phyloP scores from a whole-genome alignment of 2,329 filamentous ascomycete genomes.

The Fusarium sp. region DNA sequence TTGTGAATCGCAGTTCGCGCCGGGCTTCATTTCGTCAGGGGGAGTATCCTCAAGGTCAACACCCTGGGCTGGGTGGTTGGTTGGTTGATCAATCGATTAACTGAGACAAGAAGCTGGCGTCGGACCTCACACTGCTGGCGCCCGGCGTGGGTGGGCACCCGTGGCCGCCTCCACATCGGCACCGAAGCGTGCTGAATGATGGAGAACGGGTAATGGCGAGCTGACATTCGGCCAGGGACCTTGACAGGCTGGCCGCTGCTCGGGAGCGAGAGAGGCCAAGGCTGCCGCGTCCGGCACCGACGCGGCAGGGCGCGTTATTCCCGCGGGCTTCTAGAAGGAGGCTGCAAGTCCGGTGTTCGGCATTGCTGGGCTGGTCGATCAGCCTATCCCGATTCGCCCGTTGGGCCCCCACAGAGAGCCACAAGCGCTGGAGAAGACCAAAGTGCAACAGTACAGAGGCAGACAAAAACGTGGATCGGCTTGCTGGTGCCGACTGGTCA shows the following conservation, averaged over 20 bases:
- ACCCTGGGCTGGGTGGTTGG: neutral
- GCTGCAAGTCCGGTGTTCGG: conserved; percentile 34
- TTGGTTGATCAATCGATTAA: neutral
- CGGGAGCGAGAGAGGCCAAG: conserved; percentile 10
- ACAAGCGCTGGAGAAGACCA: too few species aligned
- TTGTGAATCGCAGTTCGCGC: conserved; percentile 5
- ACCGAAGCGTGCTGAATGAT: conserved; percentile 41
- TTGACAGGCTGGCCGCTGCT: conserved; percentile 6
- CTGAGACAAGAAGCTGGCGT: neutral
- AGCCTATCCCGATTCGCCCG: neutral
- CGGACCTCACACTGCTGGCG: conserved; percentile 10
- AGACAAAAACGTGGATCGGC: conserved; percentile 26
- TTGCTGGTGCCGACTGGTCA: conserved; percentile 22
- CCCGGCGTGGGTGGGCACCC: neutral
- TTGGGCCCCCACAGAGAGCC: neutral
- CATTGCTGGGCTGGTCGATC: conserved; percentile 8
- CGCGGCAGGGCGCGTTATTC: conserved; percentile 29
- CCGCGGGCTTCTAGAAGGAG: conserved; percentile 45
- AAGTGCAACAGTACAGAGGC: neutral
- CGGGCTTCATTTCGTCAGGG: conserved; percentile 25
- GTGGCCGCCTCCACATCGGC: conserved; percentile 32
- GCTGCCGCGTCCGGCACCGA: conserved; percentile 41
- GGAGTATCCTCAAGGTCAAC: neutral
- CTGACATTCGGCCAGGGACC: conserved; percentile 12
- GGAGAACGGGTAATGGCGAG: conserved; percentile 11